Conservation (phyloP, 371 early-diverging fungal species). For the Dichotomocladium elegans region DNA sequence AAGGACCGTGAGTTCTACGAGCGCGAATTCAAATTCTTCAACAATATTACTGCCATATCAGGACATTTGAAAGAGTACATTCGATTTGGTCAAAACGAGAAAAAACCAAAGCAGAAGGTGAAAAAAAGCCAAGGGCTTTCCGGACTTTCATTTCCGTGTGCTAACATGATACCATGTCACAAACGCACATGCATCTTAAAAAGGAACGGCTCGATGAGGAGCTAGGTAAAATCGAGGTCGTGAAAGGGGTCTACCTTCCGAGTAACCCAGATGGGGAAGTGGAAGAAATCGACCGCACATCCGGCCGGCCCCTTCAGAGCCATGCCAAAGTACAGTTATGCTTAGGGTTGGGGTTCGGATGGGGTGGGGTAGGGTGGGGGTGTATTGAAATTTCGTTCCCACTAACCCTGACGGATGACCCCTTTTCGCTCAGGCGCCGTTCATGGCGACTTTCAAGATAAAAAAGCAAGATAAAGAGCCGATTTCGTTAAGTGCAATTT, state of each 20-base stretch:
- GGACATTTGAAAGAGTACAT: conserved; percentile 95
- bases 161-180: neutral
- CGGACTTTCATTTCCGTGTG: too few relatives aligned
- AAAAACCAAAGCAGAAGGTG: conserved; percentile 74
- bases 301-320: conserved; percentile 95
- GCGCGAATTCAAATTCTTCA: conserved; percentile 94
- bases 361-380: too few relatives aligned
- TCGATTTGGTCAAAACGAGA: conserved; percentile 90
- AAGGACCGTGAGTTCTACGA: conserved; percentile 87
- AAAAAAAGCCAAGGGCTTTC: too few relatives aligned
- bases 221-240: conserved; percentile 90
- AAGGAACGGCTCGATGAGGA: conserved; percentile 90
- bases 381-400: too few relatives aligned
- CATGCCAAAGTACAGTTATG: conserved; percentile 84
- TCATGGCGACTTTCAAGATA: conserved; percentile 98
- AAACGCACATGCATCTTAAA: neutral
- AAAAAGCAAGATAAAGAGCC: conserved; percentile 33
- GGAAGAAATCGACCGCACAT: conserved; percentile 91
- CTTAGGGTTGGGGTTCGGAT: too few relatives aligned
- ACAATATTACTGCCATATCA: conserved; percentile 93
- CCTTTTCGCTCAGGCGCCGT: conserved; percentile 74
- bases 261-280: conserved; percentile 96
- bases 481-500: conserved; percentile 85
- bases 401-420: neutral
- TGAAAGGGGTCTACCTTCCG: conserved; percentile 97